A percentile compares a stretch with the other conserved stretches of the same genome.
Evolutionary conservation across 2,329 filamentous ascomycete species (phyloP).

Genomic region (Phyllosticta ampelicida): DNA sequence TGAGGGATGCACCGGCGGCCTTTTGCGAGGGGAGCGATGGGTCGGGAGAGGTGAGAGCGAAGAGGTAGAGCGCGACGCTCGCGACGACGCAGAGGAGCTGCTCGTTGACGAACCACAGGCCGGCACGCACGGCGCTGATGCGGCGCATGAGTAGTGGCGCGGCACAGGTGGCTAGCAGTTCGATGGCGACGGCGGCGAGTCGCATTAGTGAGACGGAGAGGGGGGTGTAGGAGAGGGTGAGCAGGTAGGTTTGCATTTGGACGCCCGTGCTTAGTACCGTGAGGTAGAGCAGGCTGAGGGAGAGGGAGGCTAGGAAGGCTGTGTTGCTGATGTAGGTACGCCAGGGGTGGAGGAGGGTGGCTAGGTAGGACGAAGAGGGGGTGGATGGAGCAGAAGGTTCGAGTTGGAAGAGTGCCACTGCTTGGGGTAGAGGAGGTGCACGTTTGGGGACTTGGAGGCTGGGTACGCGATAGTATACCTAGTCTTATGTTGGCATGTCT

Average conservation of each 20-base stretch:
- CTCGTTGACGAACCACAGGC: constrained; percentile 61
- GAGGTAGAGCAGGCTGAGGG: constrained; percentile 50
- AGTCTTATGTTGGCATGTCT: constrained; percentile 40
- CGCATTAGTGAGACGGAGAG: constrained; percentile 44
- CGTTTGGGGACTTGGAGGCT: background rate
- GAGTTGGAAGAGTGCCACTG: no score
- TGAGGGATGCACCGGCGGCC: constrained; percentile 18
- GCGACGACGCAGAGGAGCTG: constrained; percentile 47
- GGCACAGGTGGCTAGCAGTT: constrained; percentile 51
- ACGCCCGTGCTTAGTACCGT: constrained; percentile 36
- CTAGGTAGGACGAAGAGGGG: background rate
- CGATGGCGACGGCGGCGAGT: constrained; percentile 43
- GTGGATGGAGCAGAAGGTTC: no score
- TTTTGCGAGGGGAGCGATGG: background rate
- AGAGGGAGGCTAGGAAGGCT: constrained; percentile 51
- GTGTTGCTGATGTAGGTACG: constrained; percentile 29
- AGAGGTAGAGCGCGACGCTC: constrained; percentile 22
- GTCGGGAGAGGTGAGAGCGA: background rate
- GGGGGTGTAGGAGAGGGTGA: constrained; percentile 43
- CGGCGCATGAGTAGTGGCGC: constrained; percentile 44
- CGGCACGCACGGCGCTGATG: constrained; percentile 47
- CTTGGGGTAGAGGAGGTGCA: no score
- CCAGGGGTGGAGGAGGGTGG: background rate
- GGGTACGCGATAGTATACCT: background rate
- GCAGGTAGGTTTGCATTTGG: constrained; percentile 55